A percentile compares a stretch with the other conserved stretches of the same genome.
phyloP scores from a whole-genome alignment of 1,284 basidiomycete species.

The Tilletia caries region DNA sequence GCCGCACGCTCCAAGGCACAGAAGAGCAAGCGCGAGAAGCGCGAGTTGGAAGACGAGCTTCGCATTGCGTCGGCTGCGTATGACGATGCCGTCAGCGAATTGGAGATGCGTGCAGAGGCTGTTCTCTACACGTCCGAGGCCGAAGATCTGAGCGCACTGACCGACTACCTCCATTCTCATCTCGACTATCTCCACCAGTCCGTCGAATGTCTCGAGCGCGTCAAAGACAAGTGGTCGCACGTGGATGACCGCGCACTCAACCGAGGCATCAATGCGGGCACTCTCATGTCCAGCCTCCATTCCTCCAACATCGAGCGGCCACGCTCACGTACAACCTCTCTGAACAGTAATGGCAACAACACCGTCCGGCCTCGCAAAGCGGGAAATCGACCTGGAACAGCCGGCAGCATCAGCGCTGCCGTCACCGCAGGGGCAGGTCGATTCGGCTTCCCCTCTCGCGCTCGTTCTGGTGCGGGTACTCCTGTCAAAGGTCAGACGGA shows the following conservation, averaged over 20 bases:
- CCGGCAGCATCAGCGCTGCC: slow-evolving; percentile 4
- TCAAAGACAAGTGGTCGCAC: slow-evolving; percentile 20
- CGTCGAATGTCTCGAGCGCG: slow-evolving; percentile 34
- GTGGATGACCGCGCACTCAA: slow-evolving; percentile 7
- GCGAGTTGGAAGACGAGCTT: slow-evolving; percentile 43
- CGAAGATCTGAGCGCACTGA: slow-evolving; percentile 36
- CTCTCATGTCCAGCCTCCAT: background rate
- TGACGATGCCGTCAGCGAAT: slow-evolving; percentile 39
- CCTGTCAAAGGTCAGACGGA: background rate
- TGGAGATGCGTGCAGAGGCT: slow-evolving; percentile 31
- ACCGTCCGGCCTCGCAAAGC: slow-evolving; percentile 1
- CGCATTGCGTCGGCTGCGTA: slow-evolving; percentile 38
- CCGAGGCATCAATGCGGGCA: background rate
- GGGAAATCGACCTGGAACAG: background rate
- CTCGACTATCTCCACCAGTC: slow-evolving; percentile 35
- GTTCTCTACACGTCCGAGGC: slow-evolving; percentile 32
- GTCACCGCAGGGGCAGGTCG: background rate
- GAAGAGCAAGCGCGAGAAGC: slow-evolving; percentile 46
- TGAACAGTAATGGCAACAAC: background rate
- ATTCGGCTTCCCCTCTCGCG: background rate
- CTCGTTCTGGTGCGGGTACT: background rate
- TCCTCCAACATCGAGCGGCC: background rate
- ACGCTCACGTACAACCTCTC: background rate
- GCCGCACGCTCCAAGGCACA: slow-evolving; percentile 36
- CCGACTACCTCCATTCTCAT: slow-evolving; percentile 37